Base-by-base conservation (phyloP, 352 stramenopile genomes). In the Globisporangium recalcitrans region DNA sequence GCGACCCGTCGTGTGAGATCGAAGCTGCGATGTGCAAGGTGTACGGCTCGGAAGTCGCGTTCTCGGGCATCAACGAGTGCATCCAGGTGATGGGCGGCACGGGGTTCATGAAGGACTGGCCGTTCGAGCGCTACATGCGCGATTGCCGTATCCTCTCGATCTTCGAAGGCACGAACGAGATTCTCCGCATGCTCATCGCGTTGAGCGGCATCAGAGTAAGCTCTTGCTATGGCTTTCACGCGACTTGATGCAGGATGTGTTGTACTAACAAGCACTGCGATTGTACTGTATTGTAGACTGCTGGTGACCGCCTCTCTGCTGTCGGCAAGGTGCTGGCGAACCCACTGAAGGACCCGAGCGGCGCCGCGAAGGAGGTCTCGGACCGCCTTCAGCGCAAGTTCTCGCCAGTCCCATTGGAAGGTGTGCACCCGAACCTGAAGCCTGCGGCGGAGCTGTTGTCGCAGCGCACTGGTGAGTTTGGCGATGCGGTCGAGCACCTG, bases 131-230 rank as follows among this genome's bases (percentile, higher is more conserved):
- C 55, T 85, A 90, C 63, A 95, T 96, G 84, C 82, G 91, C 53
- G 91, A 97, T 71, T 91, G 77, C 64, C 91, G 91, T 38, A 96
- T 97, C 48, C 68, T 95, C 52, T 91, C 82, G 14, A 97, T 97
- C 60, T 97, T 97, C 48, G 90, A 97, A 68, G 91, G 91, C 72
- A 97, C 91, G 31, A 96, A 90, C 63, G 85, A 97, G 64, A 97
- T 97, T 68, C 71, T 97, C 51, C 79, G 87, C 52, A 86, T 97
- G 75, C 80, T 97, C n/a, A 96, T 97, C 59, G 85, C 85, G 60
- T 77, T 95, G n/a, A 91, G 80, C 34, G 85, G 85, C 60, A 81
- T 95, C 51, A 75, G 73, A 56, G 84, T 93, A 80, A 40, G 72
- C 78, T 63, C 0, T 26, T 24, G 48, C 22, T 49, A 16, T 61